Evolutionary conservation across 495 filamentous ascomycete species (phyloP).

Genomic region (Penicillium roqueforti): DNA sequence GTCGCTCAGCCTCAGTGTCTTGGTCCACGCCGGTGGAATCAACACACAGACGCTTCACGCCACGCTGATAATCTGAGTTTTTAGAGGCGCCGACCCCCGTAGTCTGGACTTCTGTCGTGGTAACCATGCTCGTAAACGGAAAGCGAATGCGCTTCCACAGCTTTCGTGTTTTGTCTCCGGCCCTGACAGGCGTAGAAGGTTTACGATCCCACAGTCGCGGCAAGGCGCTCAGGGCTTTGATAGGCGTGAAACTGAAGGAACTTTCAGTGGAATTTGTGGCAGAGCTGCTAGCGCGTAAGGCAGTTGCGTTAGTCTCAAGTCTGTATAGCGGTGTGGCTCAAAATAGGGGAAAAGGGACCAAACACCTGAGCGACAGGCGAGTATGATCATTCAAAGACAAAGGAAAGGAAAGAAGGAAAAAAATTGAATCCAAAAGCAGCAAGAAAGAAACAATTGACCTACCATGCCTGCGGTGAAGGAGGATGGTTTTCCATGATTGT

Average conservation of each 20-base stretch:
- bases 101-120: constrained; percentile 21
- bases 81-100: constrained; percentile 34
- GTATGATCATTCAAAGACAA: not conserved
- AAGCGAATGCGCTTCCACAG: constrained; percentile 50
- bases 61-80: constrained; percentile 31
- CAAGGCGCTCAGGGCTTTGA: constrained; percentile 29
- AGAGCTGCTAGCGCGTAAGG: constrained; percentile 9
- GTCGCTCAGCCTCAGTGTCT: constrained; percentile 10
- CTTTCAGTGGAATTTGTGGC: constrained; percentile 16
- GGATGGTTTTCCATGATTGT: constrained; percentile 24
- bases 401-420: not conserved
- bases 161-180: constrained; percentile 42
- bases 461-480: constrained; percentile 22
- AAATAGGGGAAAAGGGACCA: constrained; percentile 2
- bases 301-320: constrained; percentile 13
- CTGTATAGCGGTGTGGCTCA: not conserved
- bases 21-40: constrained; percentile 14
- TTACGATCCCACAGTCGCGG: constrained; percentile 52
- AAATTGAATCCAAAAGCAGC: not conserved
- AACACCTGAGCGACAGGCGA: not conserved
- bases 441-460: constrained; percentile 7
- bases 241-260: constrained; percentile 38
- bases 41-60: constrained; percentile 46
- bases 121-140: constrained; percentile 41
- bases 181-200: constrained; percentile 50